Conservation (phyloP, 2,329 filamentous ascomycete species). For the Pezicula carpinea region DNA sequence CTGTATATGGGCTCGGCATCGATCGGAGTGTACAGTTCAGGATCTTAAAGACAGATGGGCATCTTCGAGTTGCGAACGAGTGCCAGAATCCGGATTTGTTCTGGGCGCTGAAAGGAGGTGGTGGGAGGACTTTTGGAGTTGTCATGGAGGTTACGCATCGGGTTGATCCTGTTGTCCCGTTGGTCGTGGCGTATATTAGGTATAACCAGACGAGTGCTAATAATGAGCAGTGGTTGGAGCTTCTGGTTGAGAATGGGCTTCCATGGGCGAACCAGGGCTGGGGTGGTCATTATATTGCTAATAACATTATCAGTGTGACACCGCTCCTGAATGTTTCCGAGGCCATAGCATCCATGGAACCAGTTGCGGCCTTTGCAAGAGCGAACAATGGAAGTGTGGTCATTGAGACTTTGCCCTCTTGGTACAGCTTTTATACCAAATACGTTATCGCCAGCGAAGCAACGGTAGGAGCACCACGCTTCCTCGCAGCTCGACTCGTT, state of each 20-base stretch:
- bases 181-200: conserved; percentile 11
- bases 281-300: conserved; percentile 12
- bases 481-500: conserved; percentile 7
- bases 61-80: conserved; percentile 37
- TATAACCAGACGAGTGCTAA: conserved; percentile 6
- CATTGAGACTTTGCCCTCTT: conserved; percentile 9
- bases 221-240: conserved; percentile 5
- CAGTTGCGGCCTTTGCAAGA: conserved; percentile 6
- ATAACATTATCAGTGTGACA: conserved; percentile 10
- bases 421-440: conserved; percentile 12
- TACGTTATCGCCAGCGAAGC: conserved; percentile 9
- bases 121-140: conserved; percentile 40
- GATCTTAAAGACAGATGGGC: conserved; percentile 42
- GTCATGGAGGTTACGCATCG: conserved; percentile 24
- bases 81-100: conserved; percentile 41
- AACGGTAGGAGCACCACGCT: conserved; percentile 4
- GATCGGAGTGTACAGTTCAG: conserved; percentile 45
- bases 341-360: conserved; percentile 10
- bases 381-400: conserved; percentile 5
- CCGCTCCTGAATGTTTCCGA: conserved; percentile 11
- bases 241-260: conserved; percentile 12
- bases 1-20: conserved; percentile 43
- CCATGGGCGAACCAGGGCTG: conserved; percentile 15
- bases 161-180: conserved; percentile 9
- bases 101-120: conserved; percentile 45